Conservation (phyloP, 495 filamentous ascomycete genomes). For the Schizothecium vesticola region DNA sequence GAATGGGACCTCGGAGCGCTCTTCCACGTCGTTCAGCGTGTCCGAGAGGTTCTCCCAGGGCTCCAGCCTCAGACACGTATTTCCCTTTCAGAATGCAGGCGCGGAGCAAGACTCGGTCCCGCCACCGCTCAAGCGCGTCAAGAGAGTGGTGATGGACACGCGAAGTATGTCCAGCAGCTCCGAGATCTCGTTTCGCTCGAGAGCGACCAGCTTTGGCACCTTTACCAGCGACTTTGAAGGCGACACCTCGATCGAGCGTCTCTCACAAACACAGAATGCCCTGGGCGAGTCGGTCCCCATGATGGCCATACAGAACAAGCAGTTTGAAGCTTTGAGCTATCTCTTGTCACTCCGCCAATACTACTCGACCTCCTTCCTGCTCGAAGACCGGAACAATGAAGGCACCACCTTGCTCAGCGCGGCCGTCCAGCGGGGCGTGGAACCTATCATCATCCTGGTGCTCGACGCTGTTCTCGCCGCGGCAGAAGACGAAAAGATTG, state of each 20-base stretch:
- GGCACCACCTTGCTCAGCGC: slow-evolving; percentile 87
- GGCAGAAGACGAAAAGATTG: slow-evolving; percentile 40
- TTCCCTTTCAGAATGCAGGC: slow-evolving; percentile 68
- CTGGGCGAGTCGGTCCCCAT: slow-evolving; percentile 84
- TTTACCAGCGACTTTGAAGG: slow-evolving; percentile 69
- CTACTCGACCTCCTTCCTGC: slow-evolving; percentile 60
- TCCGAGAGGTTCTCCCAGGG: slow-evolving; percentile 46
- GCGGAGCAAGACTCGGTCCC: slow-evolving; percentile 26
- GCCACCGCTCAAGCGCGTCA: slow-evolving; percentile 51
- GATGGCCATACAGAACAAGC: slow-evolving; percentile 87
- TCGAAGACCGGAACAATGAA: slow-evolving; percentile 82
- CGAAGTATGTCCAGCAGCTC: slow-evolving; percentile 84
- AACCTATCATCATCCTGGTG: slow-evolving; percentile 66
- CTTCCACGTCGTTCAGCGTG: slow-evolving; percentile 38
- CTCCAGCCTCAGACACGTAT: slow-evolving; percentile 76
- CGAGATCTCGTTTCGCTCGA: slow-evolving; percentile 67
- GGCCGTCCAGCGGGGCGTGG: slow-evolving; percentile 84
- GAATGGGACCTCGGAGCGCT: slow-evolving; percentile 42
- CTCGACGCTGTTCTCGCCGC: slow-evolving; percentile 53
- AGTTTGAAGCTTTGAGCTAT: slow-evolving; percentile 65
- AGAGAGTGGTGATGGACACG: slow-evolving; percentile 83
- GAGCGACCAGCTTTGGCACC: slow-evolving; percentile 70
- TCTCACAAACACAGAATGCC: slow-evolving; percentile 74
- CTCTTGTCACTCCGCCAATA: slow-evolving; percentile 70
- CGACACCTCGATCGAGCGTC: slow-evolving; percentile 74